Evolutionary conservation across 768 basidiomycete genomes (phyloP).

Genomic region (Paxillus ammoniavirescens): DNA sequence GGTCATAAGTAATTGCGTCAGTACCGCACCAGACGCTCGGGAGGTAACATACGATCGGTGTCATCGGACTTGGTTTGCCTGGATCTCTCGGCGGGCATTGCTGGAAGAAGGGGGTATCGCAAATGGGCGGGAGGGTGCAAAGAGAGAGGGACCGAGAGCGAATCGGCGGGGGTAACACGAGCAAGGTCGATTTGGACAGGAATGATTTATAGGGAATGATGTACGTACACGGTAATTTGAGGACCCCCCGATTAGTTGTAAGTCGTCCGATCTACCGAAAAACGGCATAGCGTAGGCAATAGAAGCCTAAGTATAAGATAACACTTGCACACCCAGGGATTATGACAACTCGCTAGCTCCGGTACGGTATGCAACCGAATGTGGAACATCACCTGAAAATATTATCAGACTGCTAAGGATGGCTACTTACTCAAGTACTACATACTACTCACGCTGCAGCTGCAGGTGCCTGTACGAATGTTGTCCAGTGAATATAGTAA

Average conservation of each 20-base stretch:
- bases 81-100: conserved; percentile 52
- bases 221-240: conserved; percentile 36
- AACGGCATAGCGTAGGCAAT: conserved; percentile 30
- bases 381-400: conserved; percentile 15
- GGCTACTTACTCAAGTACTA: background rate
- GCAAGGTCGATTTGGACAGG: conserved; percentile 9
- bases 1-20: conserved; percentile 14
- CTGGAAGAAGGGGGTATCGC: conserved; percentile 24
- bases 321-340: conserved; percentile 23
- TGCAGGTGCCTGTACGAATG: background rate
- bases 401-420: conserved; percentile 6
- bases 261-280: conserved; percentile 24
- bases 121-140: conserved; percentile 9
- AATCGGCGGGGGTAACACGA: conserved; percentile 26
- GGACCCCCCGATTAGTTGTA: conserved; percentile 29
- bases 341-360: conserved; percentile 17
- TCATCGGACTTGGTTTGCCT: conserved; percentile 32
- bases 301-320: conserved; percentile 24
- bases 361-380: conserved; percentile 14
- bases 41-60: conserved; percentile 35
- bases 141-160: conserved; percentile 17
- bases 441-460: conserved; percentile 4
- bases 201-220: conserved; percentile 30
- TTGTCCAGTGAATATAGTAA: conserved; percentile 14
- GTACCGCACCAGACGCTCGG: background rate